Percentiles rank a stretch among this genome's conserved stretches.
Evolutionary conservation across 371 early-diverging fungal species (phyloP).

Genomic region (Coemansia sp.): DNA sequence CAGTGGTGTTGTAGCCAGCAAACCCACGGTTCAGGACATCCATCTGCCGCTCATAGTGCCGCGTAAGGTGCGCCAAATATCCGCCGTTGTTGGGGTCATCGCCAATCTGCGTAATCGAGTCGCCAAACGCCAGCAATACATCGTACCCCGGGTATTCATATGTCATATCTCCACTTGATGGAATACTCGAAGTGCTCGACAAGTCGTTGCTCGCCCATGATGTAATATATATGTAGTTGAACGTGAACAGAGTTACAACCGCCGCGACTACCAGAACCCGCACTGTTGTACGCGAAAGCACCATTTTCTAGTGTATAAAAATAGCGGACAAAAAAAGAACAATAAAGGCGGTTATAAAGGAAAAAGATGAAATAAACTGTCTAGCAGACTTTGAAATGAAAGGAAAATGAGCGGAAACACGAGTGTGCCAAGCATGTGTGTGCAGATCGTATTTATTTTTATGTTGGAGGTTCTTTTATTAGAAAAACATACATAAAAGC

Average conservation of each 20-base stretch:
- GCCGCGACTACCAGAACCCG: neutral
- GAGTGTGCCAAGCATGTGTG: too few species aligned
- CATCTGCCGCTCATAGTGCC: conserved; percentile 63
- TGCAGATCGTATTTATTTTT: too few species aligned
- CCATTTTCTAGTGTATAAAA: neutral
- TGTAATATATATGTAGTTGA: neutral
- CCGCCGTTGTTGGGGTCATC: conserved; percentile 71
- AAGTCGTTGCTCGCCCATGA: neutral
- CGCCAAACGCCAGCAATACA: conserved; percentile 61
- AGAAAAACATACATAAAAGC: too few species aligned
- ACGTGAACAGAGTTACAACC: neutral
- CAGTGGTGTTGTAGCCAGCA: conserved; percentile 55
- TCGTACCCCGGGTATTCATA: conserved; percentile 29
- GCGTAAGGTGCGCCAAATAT: conserved; percentile 56
- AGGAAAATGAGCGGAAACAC: too few species aligned
- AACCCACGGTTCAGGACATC: conserved; percentile 80
- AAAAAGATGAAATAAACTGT: neutral
- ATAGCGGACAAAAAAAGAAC: neutral
- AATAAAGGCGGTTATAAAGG: neutral
- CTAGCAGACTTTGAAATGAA: too few species aligned
- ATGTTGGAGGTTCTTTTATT: too few species aligned
- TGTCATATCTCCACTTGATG: neutral
- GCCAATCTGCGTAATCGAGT: conserved; percentile 73
- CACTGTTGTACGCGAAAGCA: neutral
- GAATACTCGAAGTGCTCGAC: neutral